Conservation (phyloP, 164 flowering plant genomes). For the Platanus orientalis region DNA sequence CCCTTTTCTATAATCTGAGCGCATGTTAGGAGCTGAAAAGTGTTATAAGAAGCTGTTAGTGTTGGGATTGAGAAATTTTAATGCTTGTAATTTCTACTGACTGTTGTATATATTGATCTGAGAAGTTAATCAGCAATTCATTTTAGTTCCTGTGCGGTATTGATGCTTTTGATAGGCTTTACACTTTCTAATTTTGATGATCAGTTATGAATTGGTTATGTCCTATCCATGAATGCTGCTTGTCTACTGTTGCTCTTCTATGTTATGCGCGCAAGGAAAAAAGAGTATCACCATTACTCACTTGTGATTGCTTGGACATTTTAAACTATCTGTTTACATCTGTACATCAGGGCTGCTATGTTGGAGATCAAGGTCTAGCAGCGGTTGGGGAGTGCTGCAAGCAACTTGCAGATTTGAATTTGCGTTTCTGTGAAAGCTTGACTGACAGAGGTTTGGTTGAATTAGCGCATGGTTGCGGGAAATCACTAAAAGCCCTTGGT, state of each 20-base stretch:
- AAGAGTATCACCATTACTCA: background rate
- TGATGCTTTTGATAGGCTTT: no score
- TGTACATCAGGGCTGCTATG: slow-evolving; percentile 68
- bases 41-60: no score
- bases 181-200: background rate
- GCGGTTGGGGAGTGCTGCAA: slow-evolving; percentile 77
- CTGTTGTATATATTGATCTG: no score
- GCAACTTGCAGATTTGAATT: slow-evolving; percentile 74
- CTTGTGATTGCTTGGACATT: background rate
- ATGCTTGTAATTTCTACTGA: no score
- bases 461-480: slow-evolving; percentile 59
- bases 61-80: no score
- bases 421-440: slow-evolving; percentile 90
- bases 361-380: slow-evolving; percentile 76
- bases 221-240: no score
- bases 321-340: background rate
- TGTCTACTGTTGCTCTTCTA: background rate
- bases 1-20: no score
- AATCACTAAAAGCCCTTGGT: slow-evolving; percentile 61
- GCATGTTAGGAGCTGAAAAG: no score
- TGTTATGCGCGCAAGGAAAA: background rate
- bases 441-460: slow-evolving; percentile 67
- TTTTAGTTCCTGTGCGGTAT: no score
- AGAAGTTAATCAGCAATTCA: no score
- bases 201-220: no score